Percentiles rank a stretch among this genome's conserved stretches.
These are phyloP conservation scores for Cordyceps farinosa DNA, from an alignment of 2,329 filamentous ascomycete genomes.

Conservation along the genomic window DNA sequence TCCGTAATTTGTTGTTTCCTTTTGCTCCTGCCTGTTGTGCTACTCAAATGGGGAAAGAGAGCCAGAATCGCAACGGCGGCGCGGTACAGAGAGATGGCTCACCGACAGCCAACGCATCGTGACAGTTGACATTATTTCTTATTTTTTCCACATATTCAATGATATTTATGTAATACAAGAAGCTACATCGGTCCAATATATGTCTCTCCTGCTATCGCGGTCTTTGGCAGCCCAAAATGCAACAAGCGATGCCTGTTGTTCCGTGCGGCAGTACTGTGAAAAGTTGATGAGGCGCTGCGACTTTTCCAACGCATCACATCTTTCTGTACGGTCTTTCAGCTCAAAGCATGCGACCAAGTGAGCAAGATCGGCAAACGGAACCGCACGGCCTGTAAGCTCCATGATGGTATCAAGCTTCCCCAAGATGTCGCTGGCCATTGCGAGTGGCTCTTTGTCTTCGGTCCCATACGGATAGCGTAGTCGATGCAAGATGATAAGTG, in stretches of 20 bases:
- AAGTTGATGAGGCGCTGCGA: conserved; percentile 16
- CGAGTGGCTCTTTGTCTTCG: background rate
- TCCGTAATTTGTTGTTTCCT: conserved; percentile 14
- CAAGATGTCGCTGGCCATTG: conserved; percentile 10
- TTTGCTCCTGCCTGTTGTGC: conserved; percentile 14
- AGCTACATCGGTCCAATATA: conserved; percentile 15
- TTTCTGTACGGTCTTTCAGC: background rate
- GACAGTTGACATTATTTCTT: background rate
- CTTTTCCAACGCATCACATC: conserved; percentile 3
- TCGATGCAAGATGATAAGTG: conserved; percentile 13
- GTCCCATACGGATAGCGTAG: conserved; percentile 14
- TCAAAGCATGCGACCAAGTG: conserved; percentile 18
- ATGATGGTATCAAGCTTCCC: conserved; percentile 12
- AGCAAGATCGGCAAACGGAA: conserved; percentile 18
- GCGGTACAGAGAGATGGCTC: conserved; percentile 14
- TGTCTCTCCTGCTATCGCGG: background rate
- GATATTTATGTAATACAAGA: background rate
- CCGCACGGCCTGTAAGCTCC: conserved; percentile 10
- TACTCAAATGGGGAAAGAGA: conserved; percentile 20
- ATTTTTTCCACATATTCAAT: background rate
- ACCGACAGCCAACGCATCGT: conserved; percentile 18
- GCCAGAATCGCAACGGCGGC: conserved; percentile 16
- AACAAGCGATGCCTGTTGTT: conserved; percentile 13
- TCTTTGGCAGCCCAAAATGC: conserved; percentile 16
- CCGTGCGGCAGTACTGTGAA: conserved; percentile 12